Percentiles rank a stretch among this genome's conserved stretches.
phyloP scores from a whole-genome alignment of 352 stramenopile species.

The Globisporangium barbulae region DNA sequence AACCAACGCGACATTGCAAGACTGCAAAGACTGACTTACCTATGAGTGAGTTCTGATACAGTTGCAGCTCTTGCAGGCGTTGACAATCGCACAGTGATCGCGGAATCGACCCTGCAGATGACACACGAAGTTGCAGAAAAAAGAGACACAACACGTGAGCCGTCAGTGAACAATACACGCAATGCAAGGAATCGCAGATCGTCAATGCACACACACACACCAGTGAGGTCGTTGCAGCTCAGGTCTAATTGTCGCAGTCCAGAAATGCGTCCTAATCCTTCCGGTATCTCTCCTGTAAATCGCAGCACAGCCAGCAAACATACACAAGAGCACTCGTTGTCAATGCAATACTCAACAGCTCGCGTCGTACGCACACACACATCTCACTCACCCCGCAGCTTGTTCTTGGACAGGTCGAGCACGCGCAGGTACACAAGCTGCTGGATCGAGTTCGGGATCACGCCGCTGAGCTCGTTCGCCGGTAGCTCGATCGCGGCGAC shows the following conservation, averaged over 20 bases:
- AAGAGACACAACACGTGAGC: not conserved
- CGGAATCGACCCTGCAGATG: constrained; percentile 34
- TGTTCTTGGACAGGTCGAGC: constrained; percentile 83
- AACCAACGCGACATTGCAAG: not conserved
- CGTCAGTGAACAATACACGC: not conserved
- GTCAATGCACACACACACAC: constrained; percentile 17
- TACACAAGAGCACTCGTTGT: not conserved
- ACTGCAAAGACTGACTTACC: constrained; percentile 18
- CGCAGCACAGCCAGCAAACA: not conserved
- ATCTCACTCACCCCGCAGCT: constrained; percentile 35
- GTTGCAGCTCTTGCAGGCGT: constrained; percentile 68
- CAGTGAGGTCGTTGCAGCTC: constrained; percentile 78
- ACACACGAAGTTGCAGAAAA: not conserved
- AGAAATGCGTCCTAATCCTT: constrained; percentile 45
- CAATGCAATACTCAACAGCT: not conserved
- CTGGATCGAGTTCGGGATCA: constrained; percentile 37
- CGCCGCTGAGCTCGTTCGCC: constrained; percentile 56
- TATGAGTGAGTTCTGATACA: constrained; percentile 77
- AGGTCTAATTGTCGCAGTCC: constrained; percentile 62
- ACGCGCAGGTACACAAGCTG: constrained; percentile 63
- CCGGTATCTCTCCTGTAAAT: constrained; percentile 47
- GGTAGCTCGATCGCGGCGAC: constrained; percentile 73
- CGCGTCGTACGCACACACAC: not conserved
- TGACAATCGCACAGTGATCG: constrained; percentile 42
- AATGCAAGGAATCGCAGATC: not conserved